A percentile compares a stretch with the other conserved stretches of the same genome.
Evolutionary conservation across 345 rosid genomes (phyloP).

Genomic region (Pugionium cornutum): DNA sequence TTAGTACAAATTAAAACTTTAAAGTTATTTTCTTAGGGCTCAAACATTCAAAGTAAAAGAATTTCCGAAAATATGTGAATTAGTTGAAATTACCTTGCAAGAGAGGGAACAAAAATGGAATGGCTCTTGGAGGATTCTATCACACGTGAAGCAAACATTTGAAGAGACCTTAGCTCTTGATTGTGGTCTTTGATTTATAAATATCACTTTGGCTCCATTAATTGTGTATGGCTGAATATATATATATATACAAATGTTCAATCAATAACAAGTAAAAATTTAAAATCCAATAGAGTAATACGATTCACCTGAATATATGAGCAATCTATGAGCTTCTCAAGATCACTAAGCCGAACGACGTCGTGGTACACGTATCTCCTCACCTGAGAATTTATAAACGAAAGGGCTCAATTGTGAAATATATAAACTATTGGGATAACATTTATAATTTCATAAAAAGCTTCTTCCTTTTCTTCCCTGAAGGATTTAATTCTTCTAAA

Average conservation of each 20-base stretch:
- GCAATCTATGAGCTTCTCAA: slow-evolving; percentile 90
- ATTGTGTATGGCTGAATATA: slow-evolving; percentile 78
- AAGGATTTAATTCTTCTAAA: neutral
- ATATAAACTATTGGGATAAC: slow-evolving; percentile 7
- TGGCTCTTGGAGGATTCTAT: slow-evolving; percentile 89
- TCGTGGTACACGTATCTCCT: slow-evolving; percentile 89
- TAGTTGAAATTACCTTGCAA: slow-evolving; percentile 69
- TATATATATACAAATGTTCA: neutral
- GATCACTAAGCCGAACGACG: slow-evolving; percentile 80
- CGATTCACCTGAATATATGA: slow-evolving; percentile 72
- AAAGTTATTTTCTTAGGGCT: too few species aligned
- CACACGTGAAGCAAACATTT: slow-evolving; percentile 86
- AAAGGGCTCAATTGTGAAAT: neutral
- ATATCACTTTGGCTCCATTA: slow-evolving; percentile 91
- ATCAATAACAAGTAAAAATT: neutral
- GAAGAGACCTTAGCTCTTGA: slow-evolving; percentile 78
- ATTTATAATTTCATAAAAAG: neutral
- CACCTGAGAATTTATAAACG: slow-evolving; percentile 52
- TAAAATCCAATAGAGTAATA: neutral
- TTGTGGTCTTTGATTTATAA: slow-evolving; percentile 88
- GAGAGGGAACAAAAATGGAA: slow-evolving; percentile 90
- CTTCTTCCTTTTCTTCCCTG: neutral
- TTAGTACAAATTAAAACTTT: too few species aligned
- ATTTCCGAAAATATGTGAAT: too few species aligned
- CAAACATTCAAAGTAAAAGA: neutral